Percentiles rank a stretch among this genome's conserved stretches.
Evolutionary conservation across 1,139 yeast species (phyloP).

Genomic region (Suhomyces ambrosiae): DNA sequence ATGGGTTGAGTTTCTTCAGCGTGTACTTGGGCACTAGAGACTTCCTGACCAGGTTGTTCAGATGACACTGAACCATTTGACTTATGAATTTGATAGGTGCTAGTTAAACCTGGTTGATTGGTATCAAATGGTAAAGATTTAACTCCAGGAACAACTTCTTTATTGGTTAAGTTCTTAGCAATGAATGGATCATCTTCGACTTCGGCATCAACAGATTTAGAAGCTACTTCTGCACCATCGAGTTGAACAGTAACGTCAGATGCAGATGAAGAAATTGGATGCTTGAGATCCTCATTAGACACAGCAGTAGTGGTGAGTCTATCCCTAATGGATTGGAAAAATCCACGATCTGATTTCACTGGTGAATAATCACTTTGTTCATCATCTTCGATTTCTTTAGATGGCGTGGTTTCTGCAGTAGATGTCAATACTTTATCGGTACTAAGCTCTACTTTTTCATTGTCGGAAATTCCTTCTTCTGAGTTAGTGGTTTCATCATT

Average conservation of each 20-base stretch:
- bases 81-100: slow-evolving; percentile 1
- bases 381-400: slow-evolving; percentile 25
- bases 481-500: slow-evolving; percentile 16
- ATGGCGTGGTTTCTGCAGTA: slow-evolving; percentile 38
- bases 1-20: neutral
- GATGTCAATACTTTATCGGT: slow-evolving; percentile 22
- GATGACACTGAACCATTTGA: neutral
- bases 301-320: slow-evolving; percentile 18
- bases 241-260: slow-evolving; percentile 25
- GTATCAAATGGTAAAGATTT: slow-evolving; percentile 9
- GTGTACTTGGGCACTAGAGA: neutral
- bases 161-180: neutral
- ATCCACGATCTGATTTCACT: slow-evolving; percentile 17
- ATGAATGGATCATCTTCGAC: slow-evolving; percentile 1
- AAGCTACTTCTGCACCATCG: slow-evolving; percentile 11
- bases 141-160: slow-evolving; percentile 8
- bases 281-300: slow-evolving; percentile 12
- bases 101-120: slow-evolving; percentile 9
- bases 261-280: slow-evolving; percentile 21
- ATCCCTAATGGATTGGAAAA: slow-evolving; percentile 24
- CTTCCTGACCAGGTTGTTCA: neutral
- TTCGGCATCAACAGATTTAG: slow-evolving; percentile 1
- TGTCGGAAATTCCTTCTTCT: slow-evolving; percentile 20
- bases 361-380: slow-evolving; percentile 16
- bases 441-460: slow-evolving; percentile 23